Evolutionary conservation across 2,329 filamentous ascomycete species (phyloP).

Genomic region (Alternaria sp.): DNA sequence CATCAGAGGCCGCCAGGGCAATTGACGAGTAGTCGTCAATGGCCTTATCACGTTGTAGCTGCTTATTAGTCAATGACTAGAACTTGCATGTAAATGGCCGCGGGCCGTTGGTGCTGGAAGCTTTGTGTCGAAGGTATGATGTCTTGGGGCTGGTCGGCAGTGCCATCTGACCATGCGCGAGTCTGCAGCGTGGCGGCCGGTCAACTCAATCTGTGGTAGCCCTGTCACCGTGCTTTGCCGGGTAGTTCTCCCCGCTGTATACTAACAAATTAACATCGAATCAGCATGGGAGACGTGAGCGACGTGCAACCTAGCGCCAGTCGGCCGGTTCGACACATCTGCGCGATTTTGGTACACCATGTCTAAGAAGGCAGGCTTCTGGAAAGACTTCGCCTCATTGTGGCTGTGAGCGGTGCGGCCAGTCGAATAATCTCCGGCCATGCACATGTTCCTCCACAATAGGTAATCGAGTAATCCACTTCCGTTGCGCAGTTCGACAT

Average conservation of each 20-base stretch:
- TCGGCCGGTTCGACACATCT: slow-evolving; percentile 16
- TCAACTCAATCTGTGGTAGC: slow-evolving; percentile 22
- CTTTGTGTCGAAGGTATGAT: slow-evolving; percentile 19
- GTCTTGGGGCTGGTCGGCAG: slow-evolving; percentile 21
- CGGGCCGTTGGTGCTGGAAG: slow-evolving; percentile 15
- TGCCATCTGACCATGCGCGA: slow-evolving; percentile 28
- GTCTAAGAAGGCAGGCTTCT: slow-evolving; percentile 20
- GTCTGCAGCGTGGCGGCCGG: slow-evolving; percentile 22
- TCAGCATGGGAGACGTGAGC: slow-evolving; percentile 18
- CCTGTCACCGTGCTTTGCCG: slow-evolving; percentile 11
- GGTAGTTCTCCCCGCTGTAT: slow-evolving; percentile 15
- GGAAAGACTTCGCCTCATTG: slow-evolving; percentile 25
- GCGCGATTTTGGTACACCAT: slow-evolving; percentile 20
- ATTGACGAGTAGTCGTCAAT: slow-evolving; percentile 27
- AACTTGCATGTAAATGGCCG: slow-evolving; percentile 20
- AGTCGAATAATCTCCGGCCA: slow-evolving; percentile 7
- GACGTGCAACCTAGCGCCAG: slow-evolving; percentile 16
- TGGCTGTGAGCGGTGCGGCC: slow-evolving; percentile 26
- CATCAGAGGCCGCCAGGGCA: slow-evolving; percentile 16
- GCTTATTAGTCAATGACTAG: slow-evolving; percentile 27
- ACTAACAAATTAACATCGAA: slow-evolving; percentile 17
- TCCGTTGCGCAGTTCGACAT: not conserved
- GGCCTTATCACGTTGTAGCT: slow-evolving; percentile 29
- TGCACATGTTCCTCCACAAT: not conserved
- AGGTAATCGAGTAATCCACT: not conserved